Percentiles rank a stretch among this genome's conserved stretches.
Evolutionary conservation across 768 basidiomycete species (phyloP).

Genomic region (Rhodotorula paludigena): DNA sequence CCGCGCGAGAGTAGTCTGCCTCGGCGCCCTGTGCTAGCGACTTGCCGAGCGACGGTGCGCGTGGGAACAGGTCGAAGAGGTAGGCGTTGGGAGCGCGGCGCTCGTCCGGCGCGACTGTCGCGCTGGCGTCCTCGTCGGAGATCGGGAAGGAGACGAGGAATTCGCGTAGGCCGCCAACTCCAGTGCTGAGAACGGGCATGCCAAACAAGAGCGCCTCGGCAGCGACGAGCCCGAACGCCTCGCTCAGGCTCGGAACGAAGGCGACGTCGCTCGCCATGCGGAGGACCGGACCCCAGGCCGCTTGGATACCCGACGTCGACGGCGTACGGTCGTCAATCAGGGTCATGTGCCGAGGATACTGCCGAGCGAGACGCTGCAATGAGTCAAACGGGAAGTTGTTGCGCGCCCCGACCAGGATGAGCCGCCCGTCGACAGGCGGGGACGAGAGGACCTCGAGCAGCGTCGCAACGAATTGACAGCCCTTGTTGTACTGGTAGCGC

Average conservation of each 20-base stretch:
- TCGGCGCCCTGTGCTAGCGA: background rate
- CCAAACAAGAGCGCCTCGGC: constrained; percentile 30
- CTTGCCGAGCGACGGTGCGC: background rate
- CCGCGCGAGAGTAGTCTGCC: constrained; percentile 1
- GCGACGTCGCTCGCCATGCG: constrained; percentile 28
- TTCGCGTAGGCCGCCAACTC: constrained; percentile 24
- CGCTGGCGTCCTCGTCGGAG: background rate
- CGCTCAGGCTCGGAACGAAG: constrained; percentile 20
- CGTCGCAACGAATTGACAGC: constrained; percentile 16
- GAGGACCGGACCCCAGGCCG: constrained; percentile 4
- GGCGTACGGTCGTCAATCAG: constrained; percentile 11
- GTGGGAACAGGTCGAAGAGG: constrained; percentile 16
- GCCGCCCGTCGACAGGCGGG: background rate
- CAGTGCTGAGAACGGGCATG: constrained; percentile 14
- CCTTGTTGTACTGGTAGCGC: constrained; percentile 35
- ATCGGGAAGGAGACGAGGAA: constrained; percentile 11
- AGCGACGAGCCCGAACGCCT: constrained; percentile 31
- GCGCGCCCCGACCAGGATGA: constrained; percentile 24
- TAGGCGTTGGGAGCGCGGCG: constrained; percentile 10
- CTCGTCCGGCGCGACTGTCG: no score
- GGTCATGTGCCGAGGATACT: constrained; percentile 6
- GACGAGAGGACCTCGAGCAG: constrained; percentile 14
- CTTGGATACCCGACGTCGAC: background rate
- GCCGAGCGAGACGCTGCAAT: background rate
- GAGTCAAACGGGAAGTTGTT: constrained; percentile 23